Percentiles rank a stretch among this genome's conserved stretches.
These are phyloP conservation scores for Gnomoniopsis sp. DNA, from an alignment of 2,329 filamentous ascomycete genomes.

Conservation along the genomic window DNA sequence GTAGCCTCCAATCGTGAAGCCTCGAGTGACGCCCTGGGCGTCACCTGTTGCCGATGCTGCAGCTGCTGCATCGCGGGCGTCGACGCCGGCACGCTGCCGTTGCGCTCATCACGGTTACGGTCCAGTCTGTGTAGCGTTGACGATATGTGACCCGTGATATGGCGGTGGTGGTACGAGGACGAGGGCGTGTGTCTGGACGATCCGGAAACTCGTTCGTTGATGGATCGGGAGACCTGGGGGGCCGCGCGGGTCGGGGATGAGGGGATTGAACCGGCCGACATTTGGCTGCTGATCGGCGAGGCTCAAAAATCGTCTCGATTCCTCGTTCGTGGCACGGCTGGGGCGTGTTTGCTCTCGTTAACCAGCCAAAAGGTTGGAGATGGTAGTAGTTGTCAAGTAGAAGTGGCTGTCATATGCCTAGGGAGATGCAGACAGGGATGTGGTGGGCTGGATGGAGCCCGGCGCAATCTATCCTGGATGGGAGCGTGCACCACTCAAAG, in stretches of 20 bases:
- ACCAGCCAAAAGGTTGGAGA: not conserved
- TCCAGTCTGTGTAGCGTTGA: slow-evolving; percentile 31
- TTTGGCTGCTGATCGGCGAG: not conserved
- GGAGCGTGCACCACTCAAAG: not conserved
- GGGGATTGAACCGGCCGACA: slow-evolving; percentile 12
- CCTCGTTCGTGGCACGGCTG: not conserved
- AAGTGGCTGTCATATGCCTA: not conserved
- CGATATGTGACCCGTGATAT: slow-evolving; percentile 26
- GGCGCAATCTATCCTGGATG: not conserved
- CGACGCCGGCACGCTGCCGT: slow-evolving; percentile 25
- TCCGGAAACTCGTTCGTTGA: slow-evolving; percentile 48
- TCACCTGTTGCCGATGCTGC: slow-evolving; percentile 20
- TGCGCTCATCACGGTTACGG: slow-evolving; percentile 29
- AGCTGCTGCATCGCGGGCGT: slow-evolving; percentile 23
- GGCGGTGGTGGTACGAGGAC: slow-evolving; percentile 21
- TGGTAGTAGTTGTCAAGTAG: not conserved
- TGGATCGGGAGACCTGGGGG: slow-evolving; percentile 54
- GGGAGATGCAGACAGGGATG: not conserved
- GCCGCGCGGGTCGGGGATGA: slow-evolving; percentile 34
- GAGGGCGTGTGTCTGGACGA: slow-evolving; percentile 34
- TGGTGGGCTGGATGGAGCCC: not conserved
- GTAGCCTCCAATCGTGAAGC: slow-evolving; percentile 41
- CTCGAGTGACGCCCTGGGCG: slow-evolving; percentile 39
- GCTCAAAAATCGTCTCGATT: not conserved
- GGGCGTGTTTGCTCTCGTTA: not conserved